phyloP scores from a whole-genome alignment of 257 asterid genomes.

The Pogostemon cablin region DNA sequence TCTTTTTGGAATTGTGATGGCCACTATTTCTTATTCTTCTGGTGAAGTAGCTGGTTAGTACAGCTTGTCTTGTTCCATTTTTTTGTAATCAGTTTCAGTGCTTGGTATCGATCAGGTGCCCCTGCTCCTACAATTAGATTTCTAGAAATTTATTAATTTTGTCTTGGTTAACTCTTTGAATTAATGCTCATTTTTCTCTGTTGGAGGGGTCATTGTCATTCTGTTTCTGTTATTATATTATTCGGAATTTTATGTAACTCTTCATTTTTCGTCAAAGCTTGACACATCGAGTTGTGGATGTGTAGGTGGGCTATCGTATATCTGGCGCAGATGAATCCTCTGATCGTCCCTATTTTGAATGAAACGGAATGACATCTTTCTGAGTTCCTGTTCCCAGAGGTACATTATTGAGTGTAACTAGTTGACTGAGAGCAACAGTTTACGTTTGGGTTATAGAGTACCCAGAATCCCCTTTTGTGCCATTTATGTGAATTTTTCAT shows the following conservation, averaged over 20 bases:
- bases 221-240: background rate
- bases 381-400: slow-evolving; percentile 21
- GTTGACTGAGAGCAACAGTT: slow-evolving; percentile 31
- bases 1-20: background rate
- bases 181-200: background rate
- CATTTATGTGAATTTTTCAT: slow-evolving; percentile 34
- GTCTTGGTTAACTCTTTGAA: background rate
- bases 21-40: slow-evolving; percentile 3
- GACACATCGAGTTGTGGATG: slow-evolving; percentile 24
- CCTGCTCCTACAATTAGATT: slow-evolving; percentile 4
- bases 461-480: slow-evolving; percentile 32
- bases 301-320: slow-evolving; percentile 93
- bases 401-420: slow-evolving; percentile 23
- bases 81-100: background rate
- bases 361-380: slow-evolving; percentile 53
- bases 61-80: slow-evolving; percentile 1
- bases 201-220: background rate
- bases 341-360: slow-evolving; percentile 77
- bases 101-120: background rate
- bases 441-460: slow-evolving; percentile 25
- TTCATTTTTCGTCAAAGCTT: slow-evolving; percentile 15
- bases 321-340: slow-evolving; percentile 90
- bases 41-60: background rate
- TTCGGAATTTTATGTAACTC: slow-evolving; percentile 1
- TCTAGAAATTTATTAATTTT: slow-evolving; percentile 10